Base-by-base conservation (phyloP, 2,329 filamentous ascomycete species). In the Aspergillus pseudoterreus region DNA sequence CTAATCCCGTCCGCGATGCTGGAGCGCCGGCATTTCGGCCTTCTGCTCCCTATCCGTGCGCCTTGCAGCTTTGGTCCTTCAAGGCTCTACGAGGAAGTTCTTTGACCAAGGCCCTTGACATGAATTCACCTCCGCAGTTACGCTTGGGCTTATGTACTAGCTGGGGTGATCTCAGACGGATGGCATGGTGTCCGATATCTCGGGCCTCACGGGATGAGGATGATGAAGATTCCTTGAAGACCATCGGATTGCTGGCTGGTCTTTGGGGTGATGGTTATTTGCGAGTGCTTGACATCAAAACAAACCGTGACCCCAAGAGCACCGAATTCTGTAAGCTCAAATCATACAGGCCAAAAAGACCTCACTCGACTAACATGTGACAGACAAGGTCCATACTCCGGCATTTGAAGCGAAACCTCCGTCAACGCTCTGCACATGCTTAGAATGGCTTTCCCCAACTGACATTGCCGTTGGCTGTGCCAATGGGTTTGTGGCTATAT, bases 61-160 rank as follows among this genome's bases (percentile, higher is more conserved):
- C 75, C 2, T 73, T 85, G 30, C 82, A 85, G 55, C 76, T 86
- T 6, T 85, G 82, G 82, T 70, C 76, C 5, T 81, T 85, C 57
- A 67, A 71, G 35, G 71, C 74, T 3, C 66, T 63, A 14, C 49
- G 63, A 39, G 60, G 65, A 5, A 59, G 63, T 1, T 50, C 57
- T 14, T 53, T 57, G 19, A 64, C 70, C 1, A 69, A 71, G 12
- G 68, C 64, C 2, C 64, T 82, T 6, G 74, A 82, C 58, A 71
- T 71, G 56, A 62, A 58, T 0, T 59, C 53, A 8, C 59, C 70
- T 14, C 82, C 82, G 3, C 62, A 64, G 42, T 69, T 84, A 39
- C 69, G 70, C 22, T 58, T 77, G 33, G 75, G 79, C 3, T 63
- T 85, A n/a, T 83, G 80, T 57, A 76, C 78, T 2, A 72, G 81